Conservation (phyloP, 192 early-diverging fungal species). For the Linnemannia hyalina region DNA sequence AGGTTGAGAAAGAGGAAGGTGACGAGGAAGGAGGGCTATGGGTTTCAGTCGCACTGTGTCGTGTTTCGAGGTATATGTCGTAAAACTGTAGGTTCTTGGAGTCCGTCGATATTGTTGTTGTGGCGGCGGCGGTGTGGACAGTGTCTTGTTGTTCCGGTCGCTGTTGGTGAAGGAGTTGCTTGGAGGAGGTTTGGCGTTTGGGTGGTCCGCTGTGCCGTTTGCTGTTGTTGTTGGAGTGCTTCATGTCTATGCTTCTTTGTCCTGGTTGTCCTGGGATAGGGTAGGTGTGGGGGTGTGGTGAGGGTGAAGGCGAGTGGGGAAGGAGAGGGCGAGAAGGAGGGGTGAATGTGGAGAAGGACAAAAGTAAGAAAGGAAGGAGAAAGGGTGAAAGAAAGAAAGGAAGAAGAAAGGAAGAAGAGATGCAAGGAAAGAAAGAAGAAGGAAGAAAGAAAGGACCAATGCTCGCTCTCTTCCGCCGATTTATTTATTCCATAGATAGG, state of each 20-base stretch:
- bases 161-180: not conserved
- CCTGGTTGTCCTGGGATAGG: not conserved
- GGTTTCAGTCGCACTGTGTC: not conserved
- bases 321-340: not conserved
- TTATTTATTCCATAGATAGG: not conserved
- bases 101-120: not conserved
- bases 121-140: not conserved
- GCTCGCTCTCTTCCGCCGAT: not conserved
- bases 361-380: not conserved
- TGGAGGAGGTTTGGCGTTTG: not conserved
- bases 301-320: not conserved
- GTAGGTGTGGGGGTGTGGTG: not conserved
- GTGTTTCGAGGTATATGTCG: constrained; percentile 14
- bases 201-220: not conserved
- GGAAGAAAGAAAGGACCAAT: not conserved
- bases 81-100: constrained; percentile 5
- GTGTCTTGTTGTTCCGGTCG: not conserved
- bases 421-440: not conserved
- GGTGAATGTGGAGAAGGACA: not conserved
- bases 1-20: not conserved
- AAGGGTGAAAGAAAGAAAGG: not conserved
- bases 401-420: not conserved
- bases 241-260: not conserved
- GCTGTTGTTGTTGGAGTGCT: not conserved
- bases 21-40: not conserved